Base-by-base conservation (phyloP, 768 basidiomycete species). In the Leccinum arenicola region DNA sequence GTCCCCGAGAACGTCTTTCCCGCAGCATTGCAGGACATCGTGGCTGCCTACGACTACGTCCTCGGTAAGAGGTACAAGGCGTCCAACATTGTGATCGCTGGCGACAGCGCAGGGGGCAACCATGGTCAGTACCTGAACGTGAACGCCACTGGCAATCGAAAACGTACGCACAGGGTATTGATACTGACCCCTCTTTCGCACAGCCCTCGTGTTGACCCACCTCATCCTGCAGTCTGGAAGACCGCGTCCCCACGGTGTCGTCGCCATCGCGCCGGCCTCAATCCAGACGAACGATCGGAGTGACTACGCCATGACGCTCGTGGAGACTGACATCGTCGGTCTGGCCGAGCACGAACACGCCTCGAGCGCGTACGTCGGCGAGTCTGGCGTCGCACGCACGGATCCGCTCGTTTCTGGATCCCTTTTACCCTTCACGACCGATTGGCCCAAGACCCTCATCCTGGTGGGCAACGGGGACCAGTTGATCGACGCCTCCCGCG, bases 201-300 rank as follows among this genome's bases (percentile, higher is more conserved):
- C 40, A 66, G 70, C 70, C 33, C 1, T 71, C 12, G 58, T 70
- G 3, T 43, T 70, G 43, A 62, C 70, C 4, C 70, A 71, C 38
- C 65, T 73, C 19, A 69, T 83, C 49, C 74, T 78, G 58, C 86
- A 89, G 73, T 84, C 84, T 19, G 82, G 15, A 66, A 43, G 74
- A 49, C 73, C 75, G 2, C 74, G 87, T 40, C 82, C 84, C 47
- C 68, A 72, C 0, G 84, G 88, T 61, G 72, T 91, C 61, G 73
- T 83, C 27, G 73, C 86, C 21, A 76, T 89, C 29, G 75, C 85
- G 0, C 88, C 89, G 0, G 10, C 0, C 2, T 17, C 60, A 7
- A 50, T 54, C 7, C 60, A 38, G 9, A 69, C 67, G 2, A 14
- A 7, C 1, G 52, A 62, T 15, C 1, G 33, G 17, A 56, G 57